phyloP scores from a whole-genome alignment of 2,329 filamentous ascomycete genomes.

The Epichloe typhina region DNA sequence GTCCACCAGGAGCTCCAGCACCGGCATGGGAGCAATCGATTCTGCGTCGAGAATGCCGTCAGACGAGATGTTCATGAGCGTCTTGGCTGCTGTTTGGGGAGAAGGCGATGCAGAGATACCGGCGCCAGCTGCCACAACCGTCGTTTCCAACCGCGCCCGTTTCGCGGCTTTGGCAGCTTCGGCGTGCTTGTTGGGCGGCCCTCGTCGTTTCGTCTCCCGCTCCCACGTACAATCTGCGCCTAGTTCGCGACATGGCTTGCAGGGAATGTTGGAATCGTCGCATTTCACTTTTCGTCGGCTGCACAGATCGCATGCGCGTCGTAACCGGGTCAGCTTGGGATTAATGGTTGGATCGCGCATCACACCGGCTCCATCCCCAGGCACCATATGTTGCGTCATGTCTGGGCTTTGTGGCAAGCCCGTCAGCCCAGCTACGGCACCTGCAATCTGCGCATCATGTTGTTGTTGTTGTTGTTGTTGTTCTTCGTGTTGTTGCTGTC shows the following conservation, averaged over 20 bases:
- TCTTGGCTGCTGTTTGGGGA: conserved; percentile 34
- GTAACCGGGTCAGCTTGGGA: conserved; percentile 40
- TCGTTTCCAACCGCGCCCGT: conserved; percentile 26
- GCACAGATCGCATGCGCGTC: conserved; percentile 48
- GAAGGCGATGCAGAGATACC: conserved; percentile 21
- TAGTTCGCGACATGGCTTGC: conserved; percentile 42
- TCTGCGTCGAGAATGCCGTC: conserved; percentile 45
- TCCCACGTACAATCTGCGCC: conserved; percentile 45
- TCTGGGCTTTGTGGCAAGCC: not conserved
- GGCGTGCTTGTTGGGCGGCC: conserved; percentile 45
- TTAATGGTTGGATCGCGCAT: conserved; percentile 29
- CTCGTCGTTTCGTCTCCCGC: conserved; percentile 43
- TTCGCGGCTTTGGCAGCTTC: conserved; percentile 43
- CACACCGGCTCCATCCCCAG: conserved; percentile 8
- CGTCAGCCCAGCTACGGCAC: not conserved
- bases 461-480: conserved; percentile 7
- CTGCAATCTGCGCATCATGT: conserved; percentile 1
- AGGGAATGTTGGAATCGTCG: conserved; percentile 42
- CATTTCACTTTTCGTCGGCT: conserved; percentile 50
- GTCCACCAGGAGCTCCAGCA: conserved; percentile 57
- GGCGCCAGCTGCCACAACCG: not conserved
- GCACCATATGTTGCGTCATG: conserved; percentile 5
- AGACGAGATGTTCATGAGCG: conserved; percentile 31
- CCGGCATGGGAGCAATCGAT: conserved; percentile 55
- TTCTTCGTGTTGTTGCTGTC: not conserved